Evolutionary conservation across 805 yeast species (phyloP), one percentile per base, ranked within the genome.

Genomic region (Blastobotrys parvus): DNA sequence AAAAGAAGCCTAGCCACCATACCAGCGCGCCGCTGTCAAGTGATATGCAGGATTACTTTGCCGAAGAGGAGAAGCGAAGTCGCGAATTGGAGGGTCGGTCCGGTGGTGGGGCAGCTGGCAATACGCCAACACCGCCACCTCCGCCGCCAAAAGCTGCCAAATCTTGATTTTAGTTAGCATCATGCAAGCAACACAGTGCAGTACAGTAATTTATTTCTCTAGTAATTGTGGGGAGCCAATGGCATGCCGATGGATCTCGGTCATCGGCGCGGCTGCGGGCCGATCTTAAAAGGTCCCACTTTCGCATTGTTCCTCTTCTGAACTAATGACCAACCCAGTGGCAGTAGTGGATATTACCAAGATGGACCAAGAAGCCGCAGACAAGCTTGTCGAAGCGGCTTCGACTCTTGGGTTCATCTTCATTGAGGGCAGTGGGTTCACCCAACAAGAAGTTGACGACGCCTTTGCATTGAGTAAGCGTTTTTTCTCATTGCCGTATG

Each of bases 391-490:
- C 3, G 63, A 68, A 5, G 85, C 85, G 1, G 82, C 82, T 8
- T 62, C 71, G n/a, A 60, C 73, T 2, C 80, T 78, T 48, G 87
- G 87, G 1, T 80, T 80, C 53, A 61, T 80, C 13, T 78, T 78
- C 44, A 66, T 80, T 3, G 82, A 79, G 50, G 87, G 87, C 4
- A 82, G 79, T 50, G 78, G 70, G n/a, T 77, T 80, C 54, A 60
- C 74, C 1, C 71, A 69, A 45, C 57, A 63, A 5, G 84, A 80
- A 45, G 79, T 80, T 10, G 70, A 72, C 34, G 58, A 57, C 2
- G 56, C 74, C 35, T 79, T 80, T 48, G 59, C 55, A n/a, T 44
- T 76, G 25, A 73, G 82, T 8, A 62, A 67, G 46, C 56, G 64
- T 18, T 79, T 72, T 58, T 80, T 80, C 52, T 61, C 67, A 2